phyloP scores from a whole-genome alignment of 163 green algal species.

The Scenedesmus sp. region DNA sequence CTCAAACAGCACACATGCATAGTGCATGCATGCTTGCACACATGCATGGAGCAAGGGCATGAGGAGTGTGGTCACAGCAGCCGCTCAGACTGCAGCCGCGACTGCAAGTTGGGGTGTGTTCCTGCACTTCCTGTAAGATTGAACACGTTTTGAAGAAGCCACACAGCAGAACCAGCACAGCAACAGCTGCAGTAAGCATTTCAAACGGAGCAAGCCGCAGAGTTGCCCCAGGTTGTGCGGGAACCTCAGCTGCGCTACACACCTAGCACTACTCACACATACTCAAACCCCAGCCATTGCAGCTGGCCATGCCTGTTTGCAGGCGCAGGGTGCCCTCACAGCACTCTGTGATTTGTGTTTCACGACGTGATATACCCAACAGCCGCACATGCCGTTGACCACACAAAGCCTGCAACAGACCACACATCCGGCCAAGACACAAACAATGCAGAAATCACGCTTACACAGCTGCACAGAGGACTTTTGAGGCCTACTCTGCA shows the following conservation, averaged over 20 bases:
- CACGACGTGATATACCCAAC: neutral
- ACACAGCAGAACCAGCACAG: neutral
- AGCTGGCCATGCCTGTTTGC: neutral
- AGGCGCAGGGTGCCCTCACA: neutral
- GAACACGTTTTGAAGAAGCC: neutral
- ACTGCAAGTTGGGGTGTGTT: neutral
- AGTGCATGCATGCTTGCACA: neutral
- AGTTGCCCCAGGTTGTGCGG: neutral
- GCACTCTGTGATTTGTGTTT: neutral
- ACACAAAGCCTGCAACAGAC: neutral
- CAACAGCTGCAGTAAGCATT: neutral
- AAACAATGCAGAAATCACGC: neutral
- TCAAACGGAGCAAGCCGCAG: neutral
- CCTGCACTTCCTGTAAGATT: neutral
- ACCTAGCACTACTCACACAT: neutral
- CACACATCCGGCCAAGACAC: neutral
- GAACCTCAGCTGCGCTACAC: neutral
- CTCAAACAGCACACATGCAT: neutral
- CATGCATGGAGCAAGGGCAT: neutral
- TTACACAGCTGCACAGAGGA: neutral
- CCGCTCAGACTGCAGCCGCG: neutral
- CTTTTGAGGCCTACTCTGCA: too few species aligned
- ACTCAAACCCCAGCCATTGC: neutral
- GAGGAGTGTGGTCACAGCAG: constrained; percentile 1
- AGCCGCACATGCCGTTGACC: neutral